phyloP scores from a whole-genome alignment of 768 basidiomycete species.

The Amanita pseudoporphyria region DNA sequence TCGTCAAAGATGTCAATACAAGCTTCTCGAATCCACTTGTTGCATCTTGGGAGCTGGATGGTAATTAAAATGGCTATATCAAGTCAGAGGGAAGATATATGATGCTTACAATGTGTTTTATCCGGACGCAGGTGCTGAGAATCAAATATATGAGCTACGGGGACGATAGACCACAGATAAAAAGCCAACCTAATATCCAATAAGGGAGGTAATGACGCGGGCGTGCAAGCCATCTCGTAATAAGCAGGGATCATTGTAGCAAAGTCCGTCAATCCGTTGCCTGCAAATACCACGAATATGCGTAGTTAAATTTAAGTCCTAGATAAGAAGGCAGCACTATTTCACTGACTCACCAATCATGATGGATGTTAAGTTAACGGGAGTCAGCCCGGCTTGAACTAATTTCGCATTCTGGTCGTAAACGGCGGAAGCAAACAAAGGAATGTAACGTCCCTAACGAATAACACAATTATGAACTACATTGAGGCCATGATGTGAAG shows the following conservation, averaged over 20 bases:
- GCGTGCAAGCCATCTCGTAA: conserved; percentile 46
- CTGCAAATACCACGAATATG: conserved; percentile 16
- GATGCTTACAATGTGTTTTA: conserved; percentile 53
- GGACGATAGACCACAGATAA: conserved; percentile 19
- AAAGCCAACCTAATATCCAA: conserved; percentile 36
- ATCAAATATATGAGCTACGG: conserved; percentile 24
- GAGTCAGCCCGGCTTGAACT: conserved; percentile 39
- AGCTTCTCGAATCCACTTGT: conserved; percentile 38
- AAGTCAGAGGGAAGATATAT: conserved; percentile 2
- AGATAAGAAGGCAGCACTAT: too few relatives aligned
- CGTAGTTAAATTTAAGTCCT: too few relatives aligned
- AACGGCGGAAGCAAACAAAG: conserved; percentile 67
- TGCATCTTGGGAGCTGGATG: conserved; percentile 52
- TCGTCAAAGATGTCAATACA: conserved; percentile 60
- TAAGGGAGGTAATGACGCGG: conserved; percentile 37
- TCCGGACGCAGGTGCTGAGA: conserved; percentile 37
- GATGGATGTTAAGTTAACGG: conserved; percentile 60
- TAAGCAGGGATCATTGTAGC: conserved; percentile 31
- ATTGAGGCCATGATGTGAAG: not conserved
- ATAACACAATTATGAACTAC: not conserved
- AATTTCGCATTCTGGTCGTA: conserved; percentile 60
- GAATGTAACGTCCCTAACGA: conserved; percentile 56
- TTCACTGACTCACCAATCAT: conserved; percentile 45
- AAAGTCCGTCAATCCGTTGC: conserved; percentile 56
- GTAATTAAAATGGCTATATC: not conserved